These are phyloP conservation scores for Pharnaceum exiguum DNA, from an alignment of 148 eudicot species.

Conservation along the genomic window DNA sequence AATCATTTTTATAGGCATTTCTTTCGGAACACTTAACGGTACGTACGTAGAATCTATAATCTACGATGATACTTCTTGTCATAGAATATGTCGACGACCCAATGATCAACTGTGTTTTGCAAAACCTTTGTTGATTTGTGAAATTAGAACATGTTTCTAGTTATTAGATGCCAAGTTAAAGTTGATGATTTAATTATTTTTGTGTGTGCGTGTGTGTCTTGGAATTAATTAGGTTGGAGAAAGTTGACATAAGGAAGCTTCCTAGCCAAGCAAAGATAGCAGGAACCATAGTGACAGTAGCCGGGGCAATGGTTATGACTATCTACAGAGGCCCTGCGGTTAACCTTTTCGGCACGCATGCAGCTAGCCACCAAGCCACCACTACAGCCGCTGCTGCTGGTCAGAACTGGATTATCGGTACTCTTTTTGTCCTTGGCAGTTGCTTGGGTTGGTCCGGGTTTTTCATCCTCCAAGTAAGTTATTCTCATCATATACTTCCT, in stretches of 20 bases:
- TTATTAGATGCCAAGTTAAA: too few species aligned
- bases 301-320: conserved; percentile 59
- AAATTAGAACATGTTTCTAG: too few species aligned
- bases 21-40: too few species aligned
- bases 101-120: too few species aligned
- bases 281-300: conserved; percentile 54
- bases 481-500: neutral
- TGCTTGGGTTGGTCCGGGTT: conserved; percentile 54
- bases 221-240: conserved; percentile 35
- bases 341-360: conserved; percentile 31
- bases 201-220: neutral
- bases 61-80: too few species aligned
- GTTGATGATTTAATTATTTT: neutral
- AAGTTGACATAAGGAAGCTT: conserved; percentile 49
- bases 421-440: conserved; percentile 44
- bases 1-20: too few species aligned
- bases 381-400: conserved; percentile 11
- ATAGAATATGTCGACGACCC: too few species aligned
- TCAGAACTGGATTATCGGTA: conserved; percentile 52
- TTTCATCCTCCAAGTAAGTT: conserved; percentile 57
- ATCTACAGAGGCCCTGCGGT: conserved; percentile 51
- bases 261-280: conserved; percentile 54
- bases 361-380: conserved; percentile 2
- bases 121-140: too few species aligned
- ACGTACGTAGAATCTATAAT: too few species aligned